Base-by-base conservation (phyloP, 345 rosid species). In the Eucalyptus curtisii region DNA sequence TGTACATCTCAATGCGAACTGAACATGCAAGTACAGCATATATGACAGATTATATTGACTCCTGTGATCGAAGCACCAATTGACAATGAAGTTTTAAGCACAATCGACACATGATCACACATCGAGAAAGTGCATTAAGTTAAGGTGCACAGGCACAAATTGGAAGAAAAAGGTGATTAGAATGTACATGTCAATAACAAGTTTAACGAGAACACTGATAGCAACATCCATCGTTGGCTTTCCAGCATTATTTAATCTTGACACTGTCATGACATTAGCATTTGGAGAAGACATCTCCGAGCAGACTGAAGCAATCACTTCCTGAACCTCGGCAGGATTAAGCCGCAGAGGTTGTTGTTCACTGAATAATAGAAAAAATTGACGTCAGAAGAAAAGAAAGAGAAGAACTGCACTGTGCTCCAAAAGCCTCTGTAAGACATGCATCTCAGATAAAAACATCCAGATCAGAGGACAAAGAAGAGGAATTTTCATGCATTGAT, bases 141-240 rank as follows among this genome's bases (percentile, higher is more conserved):
- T 49, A 37, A 53, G 66, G 59, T n/a, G 42, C 27, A 40, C 47
- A 33, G 71, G 64, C 59, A 49, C 44, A 64, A 64, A 57, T 66
- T 37, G 37, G 37, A n/a, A n/a, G 86, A 47, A 45, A 84, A 85
- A 45, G 50, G 55, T n/a, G 33, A 47, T 85, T 22, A 40, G 50
- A 88, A 89, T 95, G 71, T 97, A 98, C 99, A 97, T 98, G 96
- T 98, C 99, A 24, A 98, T 97, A 86, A 98, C 94, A 90, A 98
- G 98, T 92, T 98, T 98, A 89, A 98, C 95, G 87, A 98, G 98
- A 89, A 98, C 99, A 93, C 99, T 98, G 90, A 97, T 97, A 88
- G 99, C 99, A 91, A 96, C 99, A 92, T 98, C 99, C 94, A 96
- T 93, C 5, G 98, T 94, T 17, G 98, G 98, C 95, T 95, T 98